Evolutionary conservation across 352 stramenopile species (phyloP), one percentile per base, ranked within the genome.

Genomic region (Blastocystis sp.): DNA sequence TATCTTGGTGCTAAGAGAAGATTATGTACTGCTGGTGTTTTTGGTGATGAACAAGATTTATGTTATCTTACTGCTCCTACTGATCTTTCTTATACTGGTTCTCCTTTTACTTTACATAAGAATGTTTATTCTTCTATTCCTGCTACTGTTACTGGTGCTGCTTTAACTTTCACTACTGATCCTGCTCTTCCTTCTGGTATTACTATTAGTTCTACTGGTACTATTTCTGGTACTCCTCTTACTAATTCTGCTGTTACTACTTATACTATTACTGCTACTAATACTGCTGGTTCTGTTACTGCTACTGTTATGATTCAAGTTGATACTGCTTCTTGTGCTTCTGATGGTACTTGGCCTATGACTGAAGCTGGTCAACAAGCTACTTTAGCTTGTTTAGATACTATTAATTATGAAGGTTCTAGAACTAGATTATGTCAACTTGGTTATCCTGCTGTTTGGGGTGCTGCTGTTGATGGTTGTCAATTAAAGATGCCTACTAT

Each of bases 151-250:
- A 42, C 54, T 2, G 48, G 52, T 34, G 32, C 28, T 7, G 52
- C 39, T 42, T 62, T 39, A 27, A 27, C 35, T 7, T 62, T 62
- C 9, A 62, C 52, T n/a, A 62, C 54, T 31, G n/a, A 13, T 5
- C 52, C 52, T 1, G 4, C 32, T 1, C 21, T 62, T 0, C 52
- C 52, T 1, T 32, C 18, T 30, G 52, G 52, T 36, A 39, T 62
- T 19, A 27, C 52, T 2, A 54, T 62, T 42, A 24, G n/a, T 28
- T 11, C 10, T 10, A 42, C 52, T 9, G 52, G 52, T 31, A 31
- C 52, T 2, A 62, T 62, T 19, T 40, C 23, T 21, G 52, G 52
- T 18, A 62, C 52, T 18, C 52, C 52, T 6, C 32, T 28, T 6
- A 42, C 39, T 34, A 30, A 46, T 9, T 39, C 52, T 18, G 41